A percentile compares a stretch with the other conserved stretches of the same genome.
These are phyloP conservation scores for Diutina siamensis DNA, from an alignment of 1,139 yeast species.

Conservation along the genomic window DNA sequence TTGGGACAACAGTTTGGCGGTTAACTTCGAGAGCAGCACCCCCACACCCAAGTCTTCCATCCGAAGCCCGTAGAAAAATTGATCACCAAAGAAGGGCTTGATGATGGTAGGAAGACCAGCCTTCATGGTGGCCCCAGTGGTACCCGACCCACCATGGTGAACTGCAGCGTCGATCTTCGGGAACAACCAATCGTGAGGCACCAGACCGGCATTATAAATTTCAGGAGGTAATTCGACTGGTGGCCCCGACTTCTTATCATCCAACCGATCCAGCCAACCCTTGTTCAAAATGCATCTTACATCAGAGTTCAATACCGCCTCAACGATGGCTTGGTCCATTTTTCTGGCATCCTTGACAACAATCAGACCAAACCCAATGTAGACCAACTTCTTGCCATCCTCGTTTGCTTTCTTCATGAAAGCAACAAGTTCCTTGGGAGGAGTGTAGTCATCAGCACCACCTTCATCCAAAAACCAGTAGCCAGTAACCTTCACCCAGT, in stretches of 20 bases:
- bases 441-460: conserved; percentile 41
- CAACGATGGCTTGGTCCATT: conserved; percentile 65
- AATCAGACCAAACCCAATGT: conserved; percentile 93
- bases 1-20: conserved; percentile 46
- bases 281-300: conserved; percentile 81
- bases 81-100: conserved; percentile 95
- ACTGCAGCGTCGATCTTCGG: conserved; percentile 86
- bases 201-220: conserved; percentile 55
- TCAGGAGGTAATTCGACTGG: conserved; percentile 58
- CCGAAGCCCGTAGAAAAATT: conserved; percentile 78
- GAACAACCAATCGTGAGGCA: conserved; percentile 94
- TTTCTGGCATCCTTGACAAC: conserved; percentile 76
- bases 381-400: conserved; percentile 61
- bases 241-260: conserved; percentile 14
- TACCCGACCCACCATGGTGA: conserved; percentile 97
- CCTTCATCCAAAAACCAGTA: conserved; percentile 90
- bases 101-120: conserved; percentile 84
- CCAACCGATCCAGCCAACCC: conserved; percentile 84
- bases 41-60: conserved; percentile 93
- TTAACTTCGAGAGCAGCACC: conserved; percentile 54
- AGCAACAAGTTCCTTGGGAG: conserved; percentile 45
- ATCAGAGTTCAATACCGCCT: conserved; percentile 67
- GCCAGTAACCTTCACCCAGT: conserved; percentile 91
- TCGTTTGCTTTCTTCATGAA: conserved; percentile 55
- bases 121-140: conserved; percentile 84